Base-by-base conservation (phyloP, 495 filamentous ascomycete genomes). In the Massariosphaeria phaeospora region DNA sequence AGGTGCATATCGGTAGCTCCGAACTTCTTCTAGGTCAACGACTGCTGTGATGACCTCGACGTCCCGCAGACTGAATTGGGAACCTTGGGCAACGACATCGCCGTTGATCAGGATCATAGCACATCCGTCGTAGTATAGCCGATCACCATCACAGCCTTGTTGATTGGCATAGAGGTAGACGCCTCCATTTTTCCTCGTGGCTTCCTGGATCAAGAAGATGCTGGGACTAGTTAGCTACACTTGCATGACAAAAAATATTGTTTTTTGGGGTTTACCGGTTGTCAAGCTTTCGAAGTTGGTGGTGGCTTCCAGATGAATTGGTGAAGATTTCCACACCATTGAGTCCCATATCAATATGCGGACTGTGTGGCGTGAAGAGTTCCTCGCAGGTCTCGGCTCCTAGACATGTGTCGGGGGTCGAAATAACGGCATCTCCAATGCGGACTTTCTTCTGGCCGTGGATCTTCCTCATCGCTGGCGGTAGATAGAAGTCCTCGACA, bases 21-120 rank as follows among this genome's bases (percentile, higher is more conserved):
- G 66, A 3, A 91, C 85, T 51, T 88, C 83, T 63, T 91, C 87
- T 2, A 95, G 75, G 53, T 94, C 89, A 2, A 91, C 76, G 2
- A 85, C 89, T 7, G 89, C 89, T 2, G 83, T 87, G 29, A 88
- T 70, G 11, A 95, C 86, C 63, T 94, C 89, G n/a, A 93, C 85
- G 53, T 93, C 89, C 34, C 12, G 34, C 4, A 36, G 34, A 36
- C 12, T 17, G 69, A 91, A 94, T 64, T 89, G 86, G 2, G 78
- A 78, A 23, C 78, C 81, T 69, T 86, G 85, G 2, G 79, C 88
- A 5, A 91, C 75, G 38, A 86, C 73, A 3, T 82, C 72, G 26
- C 85, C 88, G 50, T 91, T 90, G 39, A 84, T 72, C 3, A 89
- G 74, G 29, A 53, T 86, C 79, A 90, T 82, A 17, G 83, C 78